A percentile compares a stretch with the other conserved stretches of the same genome.
Evolutionary conservation across 192 early-diverging fungal genomes (phyloP).

Genomic region (Backusella australiensis): DNA sequence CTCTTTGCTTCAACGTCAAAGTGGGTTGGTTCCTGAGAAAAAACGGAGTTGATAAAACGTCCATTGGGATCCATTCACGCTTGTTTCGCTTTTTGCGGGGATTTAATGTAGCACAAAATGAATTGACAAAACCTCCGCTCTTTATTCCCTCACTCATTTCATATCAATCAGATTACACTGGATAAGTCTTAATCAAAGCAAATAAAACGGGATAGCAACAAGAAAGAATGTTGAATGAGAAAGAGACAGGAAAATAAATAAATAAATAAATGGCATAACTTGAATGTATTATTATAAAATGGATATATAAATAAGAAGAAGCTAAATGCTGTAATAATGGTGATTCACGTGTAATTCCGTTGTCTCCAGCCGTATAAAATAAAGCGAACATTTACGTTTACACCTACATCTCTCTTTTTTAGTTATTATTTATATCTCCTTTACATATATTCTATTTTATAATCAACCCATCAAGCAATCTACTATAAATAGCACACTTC

Average conservation of each 20-base stretch:
- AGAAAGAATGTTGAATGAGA: neutral
- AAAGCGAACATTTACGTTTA: neutral
- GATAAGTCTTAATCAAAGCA: neutral
- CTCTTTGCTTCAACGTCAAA: neutral
- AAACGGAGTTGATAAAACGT: neutral
- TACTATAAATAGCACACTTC: neutral
- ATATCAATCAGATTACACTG: neutral
- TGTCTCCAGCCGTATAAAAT: neutral
- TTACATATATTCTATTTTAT: neutral
- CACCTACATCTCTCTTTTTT: neutral
- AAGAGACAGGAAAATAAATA: neutral
- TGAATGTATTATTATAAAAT: neutral
- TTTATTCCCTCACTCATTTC: neutral
- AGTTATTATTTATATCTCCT: neutral
- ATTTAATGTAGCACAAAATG: neutral
- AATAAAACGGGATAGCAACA: neutral
- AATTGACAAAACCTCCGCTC: neutral
- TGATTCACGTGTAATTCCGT: constrained; percentile 4
- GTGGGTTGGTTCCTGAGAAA: neutral
- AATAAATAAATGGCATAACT: neutral
- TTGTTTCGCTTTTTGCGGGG: neutral
- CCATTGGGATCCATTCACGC: neutral
- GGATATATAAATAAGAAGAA: neutral
- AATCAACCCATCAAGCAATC: neutral
- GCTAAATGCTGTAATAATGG: neutral